phyloP scores from a whole-genome alignment of 345 rosid genomes.

The Durio zibethinus region DNA sequence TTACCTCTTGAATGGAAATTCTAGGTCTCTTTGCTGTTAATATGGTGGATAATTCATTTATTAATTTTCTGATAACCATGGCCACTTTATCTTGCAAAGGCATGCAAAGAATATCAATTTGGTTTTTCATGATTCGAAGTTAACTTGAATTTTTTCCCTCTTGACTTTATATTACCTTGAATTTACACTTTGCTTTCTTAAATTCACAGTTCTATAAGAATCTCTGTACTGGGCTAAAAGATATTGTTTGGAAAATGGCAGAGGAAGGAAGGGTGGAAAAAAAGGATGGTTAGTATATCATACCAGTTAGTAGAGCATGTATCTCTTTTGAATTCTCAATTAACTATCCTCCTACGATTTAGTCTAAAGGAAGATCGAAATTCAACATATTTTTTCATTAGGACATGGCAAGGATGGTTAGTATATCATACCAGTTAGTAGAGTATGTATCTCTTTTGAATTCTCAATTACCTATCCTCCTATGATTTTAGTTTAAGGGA shows the following conservation, averaged over 20 bases:
- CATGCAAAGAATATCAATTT: background rate
- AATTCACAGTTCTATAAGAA: slow-evolving; percentile 74
- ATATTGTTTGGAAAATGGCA: slow-evolving; percentile 84
- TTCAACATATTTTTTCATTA: background rate
- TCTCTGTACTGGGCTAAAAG: slow-evolving; percentile 84
- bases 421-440: too few relatives aligned
- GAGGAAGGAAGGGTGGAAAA: slow-evolving; percentile 51
- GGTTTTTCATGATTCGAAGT: background rate
- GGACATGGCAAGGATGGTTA: background rate
- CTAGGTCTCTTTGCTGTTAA: background rate
- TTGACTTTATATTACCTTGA: background rate
- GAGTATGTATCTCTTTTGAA: background rate
- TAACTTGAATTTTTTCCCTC: background rate
- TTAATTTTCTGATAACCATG: background rate
- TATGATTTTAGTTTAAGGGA: background rate
- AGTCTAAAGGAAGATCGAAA: background rate
- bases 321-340: background rate
- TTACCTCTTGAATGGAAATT: background rate
- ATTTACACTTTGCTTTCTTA: background rate
- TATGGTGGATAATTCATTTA: background rate
- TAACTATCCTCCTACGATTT: background rate
- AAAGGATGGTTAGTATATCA: slow-evolving; percentile 4
- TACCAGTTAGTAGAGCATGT: background rate
- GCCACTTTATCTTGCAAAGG: background rate
- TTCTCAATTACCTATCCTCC: too few relatives aligned